Evolutionary conservation across 169 alveolate genomes (phyloP), one percentile per base, ranked within the genome.

Genomic region (Babesia bigemina): DNA sequence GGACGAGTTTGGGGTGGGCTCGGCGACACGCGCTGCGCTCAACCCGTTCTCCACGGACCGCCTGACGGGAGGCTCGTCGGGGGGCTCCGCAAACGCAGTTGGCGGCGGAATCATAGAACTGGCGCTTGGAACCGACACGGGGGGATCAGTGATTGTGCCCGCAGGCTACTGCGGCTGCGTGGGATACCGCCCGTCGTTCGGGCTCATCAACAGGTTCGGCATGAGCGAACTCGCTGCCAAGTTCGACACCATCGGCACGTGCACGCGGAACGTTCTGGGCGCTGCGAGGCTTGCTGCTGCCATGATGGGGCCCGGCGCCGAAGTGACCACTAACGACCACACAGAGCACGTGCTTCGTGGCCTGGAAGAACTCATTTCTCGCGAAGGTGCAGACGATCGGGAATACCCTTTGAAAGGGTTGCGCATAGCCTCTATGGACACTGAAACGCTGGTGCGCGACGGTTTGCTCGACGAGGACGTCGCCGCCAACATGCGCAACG

Each of bases 1-100:
- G 70, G 84, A 88, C 77, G 91, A 85, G 56, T 88, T 88, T 69
- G 93, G 91, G 13, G 86, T 88, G 70, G 93, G 93, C 0, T 70
- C 92, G 11, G 55, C 77, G 16, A 88, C 93, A 33, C 59, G 56
- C 10, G 63, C 42, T 0, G 88, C 78, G 28, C 53, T 61, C 21
- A 88, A 85, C 66, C 91, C 91, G 21, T 76, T 47, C 67, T 62
- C 81, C 49, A 79, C 55, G 58, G 49, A 59, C 11, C 50, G 55
- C 36, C 28, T 76, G 21, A 73, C 87, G 39, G 93, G 93, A 60
- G 93, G 93, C 1, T 88, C 93, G 4, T 88, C 93, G 13, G 91
- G 93, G n/a, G 93, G 93, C 28, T 62, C 93, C 36, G 91, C 92
- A 19, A 81, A 61, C 47, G 86, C 86, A 24, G 91, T 88, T 2